Percentiles rank a stretch among this genome's conserved stretches.
Conservation (phyloP, 2,329 filamentous ascomycete genomes). For the Penicillium occitanis region DNA sequence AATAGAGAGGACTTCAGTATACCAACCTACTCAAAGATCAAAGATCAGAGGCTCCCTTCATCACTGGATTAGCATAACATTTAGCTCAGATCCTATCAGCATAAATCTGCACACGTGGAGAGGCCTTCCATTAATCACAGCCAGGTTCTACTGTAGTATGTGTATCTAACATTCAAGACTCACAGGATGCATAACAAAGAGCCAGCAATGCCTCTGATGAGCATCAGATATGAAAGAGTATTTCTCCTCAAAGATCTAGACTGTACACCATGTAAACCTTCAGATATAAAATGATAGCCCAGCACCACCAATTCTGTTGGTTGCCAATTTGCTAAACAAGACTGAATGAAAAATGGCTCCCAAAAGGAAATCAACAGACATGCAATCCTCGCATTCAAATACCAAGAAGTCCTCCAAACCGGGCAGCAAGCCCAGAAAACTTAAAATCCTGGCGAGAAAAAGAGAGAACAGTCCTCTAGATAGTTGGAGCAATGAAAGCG, state of each 20-base stretch:
- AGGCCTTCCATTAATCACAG: too few species aligned
- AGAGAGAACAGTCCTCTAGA: too few species aligned
- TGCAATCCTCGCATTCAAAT: background rate
- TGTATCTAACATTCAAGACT: background rate
- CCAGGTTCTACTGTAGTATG: background rate
- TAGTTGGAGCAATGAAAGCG: too few species aligned
- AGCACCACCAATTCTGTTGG: background rate
- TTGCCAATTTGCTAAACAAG: background rate
- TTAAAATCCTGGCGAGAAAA: background rate
- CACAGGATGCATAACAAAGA: background rate
- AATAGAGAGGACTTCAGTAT: too few species aligned
- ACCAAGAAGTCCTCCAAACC: too few species aligned
- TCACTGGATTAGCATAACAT: too few species aligned
- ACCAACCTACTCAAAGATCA: too few species aligned
- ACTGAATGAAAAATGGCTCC: background rate
- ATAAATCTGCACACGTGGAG: too few species aligned
- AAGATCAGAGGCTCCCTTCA: too few species aligned
- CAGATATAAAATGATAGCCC: background rate
- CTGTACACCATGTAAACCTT: background rate
- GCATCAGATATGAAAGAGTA: background rate
- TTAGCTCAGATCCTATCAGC: too few species aligned
- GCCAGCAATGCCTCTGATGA: background rate
- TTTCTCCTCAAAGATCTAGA: background rate
- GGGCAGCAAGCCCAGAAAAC: background rate
- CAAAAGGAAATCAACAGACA: background rate